Percentiles rank a stretch among this genome's conserved stretches.
These are phyloP conservation scores for Fusarium poae DNA, from an alignment of 2,329 filamentous ascomycete species.

Conservation along the genomic window DNA sequence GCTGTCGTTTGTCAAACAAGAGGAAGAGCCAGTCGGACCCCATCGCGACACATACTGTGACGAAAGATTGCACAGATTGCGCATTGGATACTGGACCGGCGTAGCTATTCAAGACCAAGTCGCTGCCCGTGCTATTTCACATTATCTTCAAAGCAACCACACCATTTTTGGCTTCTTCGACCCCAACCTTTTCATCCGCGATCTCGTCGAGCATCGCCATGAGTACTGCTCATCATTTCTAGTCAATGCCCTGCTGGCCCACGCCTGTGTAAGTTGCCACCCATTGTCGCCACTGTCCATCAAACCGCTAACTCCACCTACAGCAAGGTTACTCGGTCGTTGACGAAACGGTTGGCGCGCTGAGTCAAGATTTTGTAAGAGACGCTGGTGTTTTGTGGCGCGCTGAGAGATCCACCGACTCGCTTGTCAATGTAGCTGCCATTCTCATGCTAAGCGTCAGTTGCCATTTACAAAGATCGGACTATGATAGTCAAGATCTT, in stretches of 20 bases:
- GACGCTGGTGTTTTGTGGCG: constrained; percentile 27
- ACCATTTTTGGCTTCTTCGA: constrained; percentile 54
- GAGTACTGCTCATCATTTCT: constrained; percentile 53
- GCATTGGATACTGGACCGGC: constrained; percentile 53
- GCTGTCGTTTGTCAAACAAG: background rate
- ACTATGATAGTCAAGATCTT: constrained; percentile 17
- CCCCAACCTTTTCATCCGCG: constrained; percentile 51
- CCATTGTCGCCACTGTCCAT: background rate
- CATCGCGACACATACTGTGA: constrained; percentile 11
- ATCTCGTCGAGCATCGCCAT: constrained; percentile 46
- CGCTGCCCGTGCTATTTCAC: constrained; percentile 50
- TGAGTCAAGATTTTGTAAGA: constrained; percentile 28
- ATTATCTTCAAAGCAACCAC: constrained; percentile 53
- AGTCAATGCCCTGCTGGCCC: constrained; percentile 51
- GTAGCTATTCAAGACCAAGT: constrained; percentile 49
- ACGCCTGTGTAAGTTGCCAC: constrained; percentile 50
- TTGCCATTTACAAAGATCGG: constrained; percentile 18
- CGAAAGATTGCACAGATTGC: constrained; percentile 12
- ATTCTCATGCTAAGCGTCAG: constrained; percentile 30
- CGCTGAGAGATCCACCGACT: constrained; percentile 34
- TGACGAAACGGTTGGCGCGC: constrained; percentile 8
- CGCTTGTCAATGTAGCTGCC: constrained; percentile 29
- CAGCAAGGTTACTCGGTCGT: constrained; percentile 29
- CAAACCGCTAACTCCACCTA: constrained; percentile 3
- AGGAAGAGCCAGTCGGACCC: constrained; percentile 4